Evolutionary conservation across 2,329 filamentous ascomycete genomes (phyloP), one percentile per base, ranked within the genome.

Genomic region (Huntiella decipiens): DNA sequence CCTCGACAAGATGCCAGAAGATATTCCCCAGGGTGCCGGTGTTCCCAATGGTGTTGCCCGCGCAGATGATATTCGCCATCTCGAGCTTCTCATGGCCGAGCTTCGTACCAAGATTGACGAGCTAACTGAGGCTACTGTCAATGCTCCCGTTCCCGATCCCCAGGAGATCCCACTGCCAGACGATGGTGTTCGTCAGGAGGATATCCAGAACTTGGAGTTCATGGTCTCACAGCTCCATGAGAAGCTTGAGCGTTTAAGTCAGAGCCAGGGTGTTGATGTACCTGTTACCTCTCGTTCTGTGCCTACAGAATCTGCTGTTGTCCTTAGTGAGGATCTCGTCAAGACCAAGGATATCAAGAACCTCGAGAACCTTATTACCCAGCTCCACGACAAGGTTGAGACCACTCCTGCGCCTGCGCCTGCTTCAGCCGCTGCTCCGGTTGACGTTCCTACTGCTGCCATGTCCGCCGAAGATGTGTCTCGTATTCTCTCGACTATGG

Each of bases 361-460:
- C 49, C 73, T 96, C 34, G 91, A 95, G 58, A 66, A 79, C 31
- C 68, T 95, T 49, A 80, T 96, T 53, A 77, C 78, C 0, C 79
- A 94, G 55, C 70, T 96, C 7, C 74, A 82, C 32, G 76, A 77
- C 59, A 94, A 94, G 64, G 73, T 95, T 19, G 86, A 95, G 52
- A 37, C 47, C 16, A 22, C 39, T 12, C 39, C 40, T 28, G 17
- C 45, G 5, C 39, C 32, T 8, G 22, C 31, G 71, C 77, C 4
- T 73, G 88, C 54, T 54, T 59, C 7, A 53, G 10, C 15, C 6
- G 13, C 33, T 8, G 31, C 13, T n/a, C 40, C 17, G 15, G n/a
- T 10, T 19, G 40, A 32, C n/a, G 31, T 43, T 12, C 22, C 22
- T 28, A 54, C 50, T 71, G 44, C 56, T 68, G 55, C 61, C 64